phyloP scores from a whole-genome alignment of 768 basidiomycete genomes.

The Favolaschia claudopus region DNA sequence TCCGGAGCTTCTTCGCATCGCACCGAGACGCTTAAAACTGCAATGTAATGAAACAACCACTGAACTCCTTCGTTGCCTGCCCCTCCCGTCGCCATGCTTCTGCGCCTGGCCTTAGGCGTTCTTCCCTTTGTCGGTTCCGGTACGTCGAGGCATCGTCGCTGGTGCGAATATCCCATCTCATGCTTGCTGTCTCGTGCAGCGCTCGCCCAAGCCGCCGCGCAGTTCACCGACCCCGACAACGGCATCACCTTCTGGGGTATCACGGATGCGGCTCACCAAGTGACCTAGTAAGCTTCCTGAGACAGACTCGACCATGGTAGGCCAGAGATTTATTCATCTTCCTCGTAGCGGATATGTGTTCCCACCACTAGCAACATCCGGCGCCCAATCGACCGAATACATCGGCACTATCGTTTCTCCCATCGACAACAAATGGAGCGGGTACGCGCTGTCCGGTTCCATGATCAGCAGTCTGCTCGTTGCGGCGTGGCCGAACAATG shows the following conservation, averaged over 20 bases:
- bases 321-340: constrained; percentile 28
- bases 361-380: constrained; percentile 52
- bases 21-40: constrained; percentile 29
- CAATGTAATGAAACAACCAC: constrained; percentile 1
- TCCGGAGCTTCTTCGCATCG: constrained; percentile 37
- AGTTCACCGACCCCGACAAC: constrained; percentile 59
- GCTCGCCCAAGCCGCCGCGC: constrained; percentile 51
- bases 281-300: constrained; percentile 40
- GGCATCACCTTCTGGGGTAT: constrained; percentile 61
- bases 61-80: constrained; percentile 21
- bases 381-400: constrained; percentile 56
- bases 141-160: constrained; percentile 28
- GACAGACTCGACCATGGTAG: no score
- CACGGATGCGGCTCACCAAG: constrained; percentile 49
- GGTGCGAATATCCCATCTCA: not conserved
- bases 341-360: constrained; percentile 55
- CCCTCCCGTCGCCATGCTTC: constrained; percentile 39
- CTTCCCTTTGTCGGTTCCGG: constrained; percentile 51
- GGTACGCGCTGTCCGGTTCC: constrained; percentile 58
- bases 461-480: constrained; percentile 65
- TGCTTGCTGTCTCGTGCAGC: constrained; percentile 34
- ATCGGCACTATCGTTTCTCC: constrained; percentile 71
- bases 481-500: constrained; percentile 68
- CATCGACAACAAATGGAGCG: constrained; percentile 61
- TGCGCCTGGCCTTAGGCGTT: constrained; percentile 41